Conservation (phyloP, 2,329 filamentous ascomycete genomes). For the Phialocephala sp. region DNA sequence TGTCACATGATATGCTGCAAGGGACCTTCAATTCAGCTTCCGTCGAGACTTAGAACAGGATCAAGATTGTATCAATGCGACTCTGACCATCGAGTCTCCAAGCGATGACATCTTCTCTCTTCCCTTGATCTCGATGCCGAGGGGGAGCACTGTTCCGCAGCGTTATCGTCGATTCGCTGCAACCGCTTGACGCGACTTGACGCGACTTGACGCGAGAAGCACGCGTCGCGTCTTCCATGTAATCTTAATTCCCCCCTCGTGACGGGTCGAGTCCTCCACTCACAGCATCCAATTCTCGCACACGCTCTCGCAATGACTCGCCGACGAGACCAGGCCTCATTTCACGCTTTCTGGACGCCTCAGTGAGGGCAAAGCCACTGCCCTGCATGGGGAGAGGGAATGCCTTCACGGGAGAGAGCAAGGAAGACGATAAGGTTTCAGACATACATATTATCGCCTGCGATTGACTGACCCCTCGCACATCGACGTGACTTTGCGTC, state of each 20-base stretch:
- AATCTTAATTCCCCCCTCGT: not conserved
- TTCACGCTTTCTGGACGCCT: conserved; percentile 13
- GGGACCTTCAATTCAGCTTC: not conserved
- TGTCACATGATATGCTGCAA: not conserved
- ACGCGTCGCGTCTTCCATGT: conserved; percentile 10
- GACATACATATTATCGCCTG: not conserved
- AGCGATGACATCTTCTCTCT: not conserved
- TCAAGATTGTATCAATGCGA: not conserved
- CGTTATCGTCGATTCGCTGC: not conserved
- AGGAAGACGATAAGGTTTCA: conserved; percentile 12
- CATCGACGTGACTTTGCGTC: not conserved
- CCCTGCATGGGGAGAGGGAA: conserved; percentile 15
- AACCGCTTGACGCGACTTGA: conserved; percentile 3
- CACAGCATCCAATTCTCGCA: conserved; percentile 3
- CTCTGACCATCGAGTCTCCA: not conserved
- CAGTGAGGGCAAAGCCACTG: conserved; percentile 9
- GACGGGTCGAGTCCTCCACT: not conserved
- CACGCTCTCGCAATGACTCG: conserved; percentile 16
- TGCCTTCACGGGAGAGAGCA: conserved; percentile 7
- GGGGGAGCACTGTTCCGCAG: not conserved
- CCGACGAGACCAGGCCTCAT: conserved; percentile 11
- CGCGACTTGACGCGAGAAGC: conserved; percentile 4
- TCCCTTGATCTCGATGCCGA: not conserved
- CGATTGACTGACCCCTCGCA: not conserved
- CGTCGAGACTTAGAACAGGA: not conserved